A percentile compares a stretch with the other conserved stretches of the same genome.
Evolutionary conservation across 768 basidiomycete species (phyloP).

Genomic region (Harrya chromipes): DNA sequence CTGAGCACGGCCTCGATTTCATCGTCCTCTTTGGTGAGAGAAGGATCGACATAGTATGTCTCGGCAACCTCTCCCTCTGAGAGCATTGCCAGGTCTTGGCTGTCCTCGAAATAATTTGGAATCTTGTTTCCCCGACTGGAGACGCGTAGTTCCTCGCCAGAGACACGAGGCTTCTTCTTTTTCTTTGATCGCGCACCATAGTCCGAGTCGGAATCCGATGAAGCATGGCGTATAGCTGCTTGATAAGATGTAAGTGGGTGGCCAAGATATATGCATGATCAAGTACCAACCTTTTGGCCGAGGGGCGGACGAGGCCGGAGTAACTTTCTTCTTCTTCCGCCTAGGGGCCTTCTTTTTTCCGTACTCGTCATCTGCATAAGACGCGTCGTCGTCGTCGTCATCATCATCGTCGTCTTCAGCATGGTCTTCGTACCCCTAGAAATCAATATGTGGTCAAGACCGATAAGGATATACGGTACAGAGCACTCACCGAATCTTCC

Average conservation of each 20-base stretch:
- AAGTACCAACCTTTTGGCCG: slow-evolving; percentile 55
- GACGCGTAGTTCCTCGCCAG: slow-evolving; percentile 73
- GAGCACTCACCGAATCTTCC: slow-evolving; percentile 32
- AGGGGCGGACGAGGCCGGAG: slow-evolving; percentile 40
- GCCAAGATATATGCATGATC: slow-evolving; percentile 10
- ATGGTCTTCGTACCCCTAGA: slow-evolving; percentile 56
- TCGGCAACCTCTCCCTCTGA: slow-evolving; percentile 55
- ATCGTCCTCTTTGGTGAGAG: slow-evolving; percentile 61
- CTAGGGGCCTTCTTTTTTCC: slow-evolving; percentile 63
- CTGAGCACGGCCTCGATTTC: slow-evolving; percentile 91
- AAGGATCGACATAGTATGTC: slow-evolving; percentile 53
- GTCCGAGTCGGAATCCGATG: slow-evolving; percentile 82
- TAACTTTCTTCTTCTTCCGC: slow-evolving; percentile 59
- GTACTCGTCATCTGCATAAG: slow-evolving; percentile 77
- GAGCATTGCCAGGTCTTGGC: slow-evolving; percentile 73
- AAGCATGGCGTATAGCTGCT: slow-evolving; percentile 53
- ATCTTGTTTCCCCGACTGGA: slow-evolving; percentile 72
- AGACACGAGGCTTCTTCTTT: slow-evolving; percentile 63
- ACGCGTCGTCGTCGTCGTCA: slow-evolving; percentile 74
- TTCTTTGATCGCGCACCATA: slow-evolving; percentile 85
- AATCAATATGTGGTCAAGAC: slow-evolving; percentile 39
- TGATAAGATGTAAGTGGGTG: slow-evolving; percentile 13
- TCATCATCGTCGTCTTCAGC: slow-evolving; percentile 51
- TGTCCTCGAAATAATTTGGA: slow-evolving; percentile 78
- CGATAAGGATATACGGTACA: slow-evolving; percentile 6